Base-by-base conservation (phyloP, 1,284 basidiomycete genomes). In the Cryptococcus depauperatus region DNA sequence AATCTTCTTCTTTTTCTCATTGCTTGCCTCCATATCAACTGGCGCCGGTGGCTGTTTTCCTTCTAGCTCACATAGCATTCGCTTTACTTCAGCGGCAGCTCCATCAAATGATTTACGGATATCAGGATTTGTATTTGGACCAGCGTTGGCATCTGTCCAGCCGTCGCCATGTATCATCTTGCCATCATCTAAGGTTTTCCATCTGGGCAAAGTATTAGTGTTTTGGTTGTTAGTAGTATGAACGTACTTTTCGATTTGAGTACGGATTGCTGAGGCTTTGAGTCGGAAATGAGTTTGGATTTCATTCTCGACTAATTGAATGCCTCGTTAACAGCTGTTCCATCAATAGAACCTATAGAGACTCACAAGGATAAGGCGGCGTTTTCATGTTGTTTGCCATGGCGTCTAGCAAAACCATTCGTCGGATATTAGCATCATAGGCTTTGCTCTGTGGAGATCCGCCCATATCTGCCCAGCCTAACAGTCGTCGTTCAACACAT, bases 201-300 rank as follows among this genome's bases (percentile, higher is more conserved):
- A 61, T 18, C 59, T 61, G 29, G 5, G 14, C 21, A n/a, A 18
- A 25, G 28, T 26, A 39, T 33, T 14, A 34, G 19, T 2, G 23
- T 11, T 13, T 3, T 27, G 14, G 34, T 7, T 5, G 14, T 13
- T 11, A 4, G 10, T 10, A 5, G 22, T 13, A 9, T 21, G n/a
- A 26, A n/a, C 14, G 34, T 33, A 92, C 52, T 78, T 73, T 57
- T 89, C 83, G n/a, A 93, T 73, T 66, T 91, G 88, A 27, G 74
- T 64, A 18, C 70, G 68, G 50, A 95, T 79, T 1, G 77, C 76
- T 34, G 74, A 74, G 1, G 85, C 80, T 64, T 92, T 93, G 42
- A 92, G 72, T n/a, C 82, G 76, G 74, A 88, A 93, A 69, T 93
- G 90, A 0, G 87, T 91, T 33, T 78, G 79, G 58, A 95, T 83